Base-by-base conservation (phyloP, 176 grass and related monocot genomes). In the Triticum timopheevii region DNA sequence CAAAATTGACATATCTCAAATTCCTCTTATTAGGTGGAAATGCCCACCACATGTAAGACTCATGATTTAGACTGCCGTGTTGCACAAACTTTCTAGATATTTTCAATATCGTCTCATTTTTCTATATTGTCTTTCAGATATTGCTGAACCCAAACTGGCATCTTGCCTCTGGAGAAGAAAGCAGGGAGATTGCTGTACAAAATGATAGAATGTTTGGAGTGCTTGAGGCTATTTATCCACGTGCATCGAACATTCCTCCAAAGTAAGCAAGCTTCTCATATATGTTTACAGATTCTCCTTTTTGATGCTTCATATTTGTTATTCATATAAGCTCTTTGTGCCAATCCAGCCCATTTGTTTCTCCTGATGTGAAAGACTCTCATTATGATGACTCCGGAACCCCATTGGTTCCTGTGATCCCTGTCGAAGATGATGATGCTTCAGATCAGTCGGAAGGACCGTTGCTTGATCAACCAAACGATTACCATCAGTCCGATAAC, bases 211-310 rank as follows among this genome's bases (percentile, higher is more conserved):
- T 94, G 69, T 80, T 94, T 80, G 92, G 92, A 82, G 83, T 83
- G 40, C 97, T 99, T 38, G 97, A 99, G 90, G 94, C 97, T 89
- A 97, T 99, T 83, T 99, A 99, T 90, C 97, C 97, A 71, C 94
- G 97, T 10, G 78, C 83, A 62, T 91, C 90, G 13, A 93, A 85
- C 63, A 93, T 99, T 81, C 97, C 97, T 61, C 89, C 90, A 81
- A 97, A 96, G 97, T 99, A 94, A 93, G 92, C 56, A 19, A 69
- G 12, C 24, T 87, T 76, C 23, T 76, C 23, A 73, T 81, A 83
- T 89, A 27, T 27, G 12, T 82, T 42, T 83, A 72, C 44, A 36
- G 68, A 63, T 82, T 83, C 31, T 59, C 82, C 44, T 71, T 13
- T 65, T 68, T 84, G 10, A 61, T 33, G 47, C 59, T 20, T 80